phyloP scores from a whole-genome alignment of 2,329 filamentous ascomycete genomes.

The Xylariales sp. region DNA sequence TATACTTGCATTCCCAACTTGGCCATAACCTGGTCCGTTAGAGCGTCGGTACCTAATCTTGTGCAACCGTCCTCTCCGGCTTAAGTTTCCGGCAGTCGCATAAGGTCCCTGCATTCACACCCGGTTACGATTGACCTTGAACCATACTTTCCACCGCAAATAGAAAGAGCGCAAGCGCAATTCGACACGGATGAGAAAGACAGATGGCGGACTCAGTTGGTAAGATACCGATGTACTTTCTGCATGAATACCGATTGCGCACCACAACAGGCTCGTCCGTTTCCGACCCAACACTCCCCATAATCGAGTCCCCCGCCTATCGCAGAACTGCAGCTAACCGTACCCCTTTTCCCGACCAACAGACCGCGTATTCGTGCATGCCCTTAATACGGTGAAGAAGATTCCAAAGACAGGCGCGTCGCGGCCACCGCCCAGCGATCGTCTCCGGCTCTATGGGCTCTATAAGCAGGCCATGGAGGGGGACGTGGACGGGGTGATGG shows the following conservation, averaged over 20 bases:
- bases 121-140: no score
- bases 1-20: no score
- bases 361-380: constrained; percentile 99
- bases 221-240: constrained; percentile 28
- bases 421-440: constrained; percentile 78
- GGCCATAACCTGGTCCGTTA: neutral
- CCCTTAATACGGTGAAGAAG: constrained; percentile 97
- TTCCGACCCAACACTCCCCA: no score
- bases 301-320: no score
- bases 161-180: neutral
- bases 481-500: constrained; percentile 91
- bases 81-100: neutral
- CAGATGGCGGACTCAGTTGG: constrained; percentile 51
- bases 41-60: neutral
- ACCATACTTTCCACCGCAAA: neutral
- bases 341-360: no score
- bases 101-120: no score
- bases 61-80: constrained; percentile 4
- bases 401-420: constrained; percentile 90
- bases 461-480: constrained; percentile 99
- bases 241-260: no score
- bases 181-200: constrained; percentile 18
- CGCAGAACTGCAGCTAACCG: no score
- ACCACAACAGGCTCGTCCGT: no score
- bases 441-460: constrained; percentile 89